Base-by-base conservation (phyloP, 2,329 filamentous ascomycete species). In the Pseudocercospora eumusae region DNA sequence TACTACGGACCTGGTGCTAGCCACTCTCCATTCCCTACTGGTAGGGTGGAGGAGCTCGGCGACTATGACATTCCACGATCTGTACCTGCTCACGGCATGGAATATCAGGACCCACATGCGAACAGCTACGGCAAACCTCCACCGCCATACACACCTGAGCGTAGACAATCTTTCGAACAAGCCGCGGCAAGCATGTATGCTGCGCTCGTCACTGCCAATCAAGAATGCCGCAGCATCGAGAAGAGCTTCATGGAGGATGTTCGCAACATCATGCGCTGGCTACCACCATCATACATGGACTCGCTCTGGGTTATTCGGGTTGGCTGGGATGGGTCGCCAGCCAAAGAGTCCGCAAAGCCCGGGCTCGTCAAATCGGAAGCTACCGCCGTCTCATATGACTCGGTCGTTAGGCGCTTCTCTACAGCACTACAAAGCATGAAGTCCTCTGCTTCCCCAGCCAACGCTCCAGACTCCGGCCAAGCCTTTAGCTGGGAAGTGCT, bases 401-500 rank as follows among this genome's bases (percentile, higher is more conserved):
- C 56, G 15, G 53, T 64, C 8, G 27, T 60, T 1, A 49, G 50
- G 11, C 65, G 63, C 31, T 61, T 67, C 28, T 40, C 54, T 21
- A 57, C 59, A 18, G 65, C 65, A 27, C 36, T 65, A 10, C 27
- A 45, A 23, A 62, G 50, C 10, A 56, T 63, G 18, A 65, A 54
- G 36, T 56, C 52, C 9, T 66, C 61, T n/a, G 57, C 47, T 18
- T 57, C 64, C 3, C 64, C 62, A 4, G 49, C 52, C 11, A 50
- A 58, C 27, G 54, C 56, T 33, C 10, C 44, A 21, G 25, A 25
- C 15, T 31, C 33, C 23, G 42, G 54, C 11, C 18, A 18, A 18
- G 52, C n/a, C 5, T 57, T 63, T 3, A 59, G 60, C 25, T 67
- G 62, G 62, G 60, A 67, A 52, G 57, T 65, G 18, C 59, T 67